Conservation (phyloP, 352 stramenopile species). For the Phytophthora agathidicida region DNA sequence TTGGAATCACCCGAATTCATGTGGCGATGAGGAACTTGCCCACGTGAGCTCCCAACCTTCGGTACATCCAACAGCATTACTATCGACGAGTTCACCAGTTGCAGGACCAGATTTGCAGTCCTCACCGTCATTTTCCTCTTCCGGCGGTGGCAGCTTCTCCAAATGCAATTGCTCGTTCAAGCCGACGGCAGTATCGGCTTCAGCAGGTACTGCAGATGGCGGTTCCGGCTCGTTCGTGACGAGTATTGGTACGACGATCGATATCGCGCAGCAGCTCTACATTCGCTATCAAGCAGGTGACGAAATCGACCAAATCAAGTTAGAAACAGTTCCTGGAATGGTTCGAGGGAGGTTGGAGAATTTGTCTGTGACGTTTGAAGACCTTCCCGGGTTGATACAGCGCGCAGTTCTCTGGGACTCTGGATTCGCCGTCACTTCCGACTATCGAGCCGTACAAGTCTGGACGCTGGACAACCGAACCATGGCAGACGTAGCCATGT, state of each 20-base stretch:
- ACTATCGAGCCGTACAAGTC: conserved; percentile 17
- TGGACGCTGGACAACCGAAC: conserved; percentile 24
- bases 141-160: not conserved
- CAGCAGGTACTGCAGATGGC: not conserved
- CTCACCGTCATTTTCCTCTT: conserved; percentile 12
- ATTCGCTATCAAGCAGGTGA: conserved; percentile 23
- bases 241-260: conserved; percentile 14
- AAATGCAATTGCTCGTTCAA: conserved; percentile 16
- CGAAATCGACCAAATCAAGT: conserved; percentile 14
- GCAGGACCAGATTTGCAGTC: too few relatives aligned
- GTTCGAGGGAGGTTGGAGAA: conserved; percentile 18
- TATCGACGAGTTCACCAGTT: too few relatives aligned
- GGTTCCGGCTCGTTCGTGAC: not conserved
- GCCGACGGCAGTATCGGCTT: conserved; percentile 2
- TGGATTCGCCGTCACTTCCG: conserved; percentile 24
- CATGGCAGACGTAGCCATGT: conserved; percentile 32
- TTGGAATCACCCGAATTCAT: conserved; percentile 9
- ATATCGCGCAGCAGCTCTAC: conserved; percentile 32
- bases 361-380: conserved; percentile 19
- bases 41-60: too few relatives aligned
- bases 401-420: conserved; percentile 43
- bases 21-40: conserved; percentile 5
- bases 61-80: conserved; percentile 22
- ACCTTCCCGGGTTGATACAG: conserved; percentile 34
- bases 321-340: conserved; percentile 3